Base-by-base conservation (phyloP, 805 yeast genomes). In the Suhomyces pyralidae region DNA sequence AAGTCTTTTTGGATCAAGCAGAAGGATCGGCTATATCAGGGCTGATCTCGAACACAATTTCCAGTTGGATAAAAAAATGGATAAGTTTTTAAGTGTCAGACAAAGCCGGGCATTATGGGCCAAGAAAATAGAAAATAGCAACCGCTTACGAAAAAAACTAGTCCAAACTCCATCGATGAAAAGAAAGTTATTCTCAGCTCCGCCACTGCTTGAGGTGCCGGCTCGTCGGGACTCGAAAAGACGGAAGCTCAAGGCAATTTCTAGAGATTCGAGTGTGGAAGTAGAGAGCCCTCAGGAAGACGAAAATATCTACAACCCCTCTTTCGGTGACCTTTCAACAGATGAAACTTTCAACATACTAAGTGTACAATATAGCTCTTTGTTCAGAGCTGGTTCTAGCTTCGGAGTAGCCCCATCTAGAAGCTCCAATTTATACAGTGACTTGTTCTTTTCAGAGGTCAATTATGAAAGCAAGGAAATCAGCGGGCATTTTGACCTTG, bases 361-460 rank as follows among this genome's bases (percentile, higher is more conserved):
- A 48, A 56, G 62, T 46, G 55, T 61, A 1, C 58, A 60, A 15
- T 58, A 51, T 22, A 57, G 58, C 40, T 63, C 70, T 2, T 61
- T 51, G 44, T 57, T 70, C 40, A 56, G 58, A 24, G 51, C 58
- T 2, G 74, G 74, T 1, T 56, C 69, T 14, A 48, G 62, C 15
- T 66, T 61, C 52, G 46, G 46, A 32, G 22, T 51, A 9, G 51
- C 25, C 30, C 32, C 20, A 17, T 14, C 24, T 3, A 22, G 32
- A 15, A 36, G 44, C 7, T 55, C 46, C 5, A 12, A 15, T n/a
- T 40, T 38, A 12, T 17, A 26, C 32, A 49, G 58, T 19, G 60
- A 64, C 48, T 46, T 67, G 15, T 51, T 57, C 7, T 56, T 69
- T 17, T 54, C 59, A 7, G 50, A 63, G n/a, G 60, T 67, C 0